A percentile compares a stretch with the other conserved stretches of the same genome.
Evolutionary conservation across 2,329 filamentous ascomycete genomes (phyloP).

Genomic region (Aspergillus chevalieri): DNA sequence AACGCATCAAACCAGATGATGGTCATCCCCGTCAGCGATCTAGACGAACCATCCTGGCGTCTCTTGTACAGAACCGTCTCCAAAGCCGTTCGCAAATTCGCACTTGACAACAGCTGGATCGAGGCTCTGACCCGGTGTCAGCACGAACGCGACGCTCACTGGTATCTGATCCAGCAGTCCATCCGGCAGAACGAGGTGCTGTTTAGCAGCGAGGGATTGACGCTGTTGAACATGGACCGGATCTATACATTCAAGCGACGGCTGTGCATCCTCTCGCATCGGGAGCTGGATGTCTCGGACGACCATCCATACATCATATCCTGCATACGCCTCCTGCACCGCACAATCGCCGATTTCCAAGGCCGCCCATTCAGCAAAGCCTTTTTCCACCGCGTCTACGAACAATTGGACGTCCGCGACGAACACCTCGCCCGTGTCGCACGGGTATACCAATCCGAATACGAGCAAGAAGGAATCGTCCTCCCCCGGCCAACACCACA

Average conservation of each 20-base stretch:
- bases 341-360: conserved; percentile 35
- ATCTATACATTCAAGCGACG: conserved; percentile 41
- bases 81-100: conserved; percentile 33
- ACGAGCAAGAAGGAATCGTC: conserved; percentile 35
- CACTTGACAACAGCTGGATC: conserved; percentile 33
- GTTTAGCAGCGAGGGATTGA: conserved; percentile 40
- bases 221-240: conserved; percentile 40
- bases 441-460: conserved; percentile 27
- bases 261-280: conserved; percentile 32
- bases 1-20: conserved; percentile 33
- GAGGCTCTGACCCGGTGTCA: conserved; percentile 32
- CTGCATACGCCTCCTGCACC: conserved; percentile 36
- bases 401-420: conserved; percentile 35
- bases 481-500: conserved; percentile 17
- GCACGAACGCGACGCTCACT: conserved; percentile 29
- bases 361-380: conserved; percentile 38
- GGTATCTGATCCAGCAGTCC: conserved; percentile 38
- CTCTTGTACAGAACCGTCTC: conserved; percentile 28
- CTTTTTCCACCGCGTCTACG: conserved; percentile 40
- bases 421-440: conserved; percentile 32
- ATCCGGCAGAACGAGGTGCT: conserved; percentile 41
- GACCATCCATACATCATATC: conserved; percentile 32
- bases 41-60: conserved; percentile 26
- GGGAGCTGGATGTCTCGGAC: background rate
- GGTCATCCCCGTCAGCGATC: conserved; percentile 30